phyloP scores from a whole-genome alignment of 345 rosid species.

The Brassica juncea region DNA sequence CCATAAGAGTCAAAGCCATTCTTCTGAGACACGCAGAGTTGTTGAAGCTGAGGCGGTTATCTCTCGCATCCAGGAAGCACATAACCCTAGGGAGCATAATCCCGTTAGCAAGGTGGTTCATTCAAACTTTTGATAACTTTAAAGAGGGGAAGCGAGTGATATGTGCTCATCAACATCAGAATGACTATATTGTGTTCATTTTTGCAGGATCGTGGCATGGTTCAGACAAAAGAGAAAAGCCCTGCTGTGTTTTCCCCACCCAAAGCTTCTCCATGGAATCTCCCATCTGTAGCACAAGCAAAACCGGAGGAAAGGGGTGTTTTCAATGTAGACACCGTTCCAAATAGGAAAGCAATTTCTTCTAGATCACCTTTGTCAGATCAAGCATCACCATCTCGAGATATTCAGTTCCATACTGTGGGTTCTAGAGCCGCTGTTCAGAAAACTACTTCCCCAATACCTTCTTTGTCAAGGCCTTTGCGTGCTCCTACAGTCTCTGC shows the following conservation, averaged over 20 bases:
- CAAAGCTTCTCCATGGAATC: constrained; percentile 48
- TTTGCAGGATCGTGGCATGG: constrained; percentile 35
- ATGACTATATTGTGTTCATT: constrained; percentile 3
- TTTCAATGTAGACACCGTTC: constrained; percentile 40
- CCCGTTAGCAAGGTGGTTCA: constrained; percentile 52
- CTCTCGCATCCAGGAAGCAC: constrained; percentile 41
- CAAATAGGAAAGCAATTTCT: constrained; percentile 43
- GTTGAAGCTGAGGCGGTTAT: constrained; percentile 51
- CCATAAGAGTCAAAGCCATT: constrained; percentile 44
- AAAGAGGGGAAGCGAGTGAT: background rate
- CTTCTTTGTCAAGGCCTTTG: constrained; percentile 73
- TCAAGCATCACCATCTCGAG: constrained; percentile 41
- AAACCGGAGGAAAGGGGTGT: constrained; percentile 52
- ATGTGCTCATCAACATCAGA: background rate
- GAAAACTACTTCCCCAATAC: constrained; percentile 46
- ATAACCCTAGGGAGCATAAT: constrained; percentile 44
- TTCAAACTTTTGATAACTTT: constrained; percentile 20
- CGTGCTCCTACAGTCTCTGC: constrained; percentile 71
- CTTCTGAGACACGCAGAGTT: constrained; percentile 48
- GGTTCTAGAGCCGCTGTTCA: constrained; percentile 50
- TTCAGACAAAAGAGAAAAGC: constrained; percentile 55
- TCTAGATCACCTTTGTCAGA: constrained; percentile 49
- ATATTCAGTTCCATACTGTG: constrained; percentile 41
- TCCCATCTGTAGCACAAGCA: constrained; percentile 36
- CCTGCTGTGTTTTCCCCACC: constrained; percentile 50